Base-by-base conservation (phyloP, 2,329 filamentous ascomycete genomes). In the Xylariales sp. region DNA sequence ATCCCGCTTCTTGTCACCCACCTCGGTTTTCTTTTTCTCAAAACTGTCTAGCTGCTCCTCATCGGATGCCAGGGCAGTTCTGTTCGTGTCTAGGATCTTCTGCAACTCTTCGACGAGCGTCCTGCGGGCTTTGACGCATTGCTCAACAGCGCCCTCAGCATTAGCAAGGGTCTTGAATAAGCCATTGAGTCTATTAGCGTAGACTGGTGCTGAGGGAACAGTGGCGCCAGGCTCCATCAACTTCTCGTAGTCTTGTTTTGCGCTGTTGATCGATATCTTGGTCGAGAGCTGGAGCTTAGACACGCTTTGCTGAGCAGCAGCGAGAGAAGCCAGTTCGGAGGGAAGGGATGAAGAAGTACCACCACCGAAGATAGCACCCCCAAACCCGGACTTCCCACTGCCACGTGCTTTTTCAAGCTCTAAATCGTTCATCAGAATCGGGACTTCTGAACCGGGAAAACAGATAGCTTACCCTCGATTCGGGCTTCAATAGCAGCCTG, bases 151-250 rank as follows among this genome's bases (percentile, higher is more conserved):
- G 41, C 81, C 87, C 63, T 98, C 90, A 3, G 93, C 93, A 49
- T 80, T 87, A 15, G 88, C 88, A 14, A 98, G 75, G 5, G 82
- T 86, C 68, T 93, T 96, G 40, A 97, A 75, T n/a, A 98, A 73
- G 3, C 88, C 86, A 50, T 87, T 90, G 7, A 98, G 77, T 20
- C 88, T 84, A 11, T 91, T 91, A 2, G 93, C 93, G 57, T 95
- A 88, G 15, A 98, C 90, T 1, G 93, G 90, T 1, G 90, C 84
- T 0, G 88, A 85, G 0, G 91, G 88, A 2, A 84, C 70, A 1
- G 78, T 70, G 1, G 76, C 76, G 20, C 73, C 71, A 0, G 88
- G 78, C 52, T 89, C 86, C 41, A 82, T 86, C 57, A 94, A 74
- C 61, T 91, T 95, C 38, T 85, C 80, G 56, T 88, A 96, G 51